phyloP scores from a whole-genome alignment of 1,284 basidiomycete genomes.

The Rhodotorula sp. region DNA sequence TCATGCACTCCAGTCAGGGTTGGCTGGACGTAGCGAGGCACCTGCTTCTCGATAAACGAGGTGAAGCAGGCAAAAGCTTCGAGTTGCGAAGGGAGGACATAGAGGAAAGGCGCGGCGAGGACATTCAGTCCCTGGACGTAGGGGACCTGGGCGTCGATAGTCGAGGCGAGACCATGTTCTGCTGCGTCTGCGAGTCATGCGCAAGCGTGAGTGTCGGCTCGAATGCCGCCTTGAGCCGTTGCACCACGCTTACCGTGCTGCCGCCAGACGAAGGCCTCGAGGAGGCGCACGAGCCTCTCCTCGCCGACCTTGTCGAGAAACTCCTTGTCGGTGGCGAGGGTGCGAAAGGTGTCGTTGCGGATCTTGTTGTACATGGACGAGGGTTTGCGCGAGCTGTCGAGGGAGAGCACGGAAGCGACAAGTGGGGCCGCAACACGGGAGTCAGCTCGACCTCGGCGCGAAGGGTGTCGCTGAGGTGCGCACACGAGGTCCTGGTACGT shows the following conservation, averaged over 20 bases:
- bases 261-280: constrained; percentile 97
- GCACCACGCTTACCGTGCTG: constrained; percentile 64
- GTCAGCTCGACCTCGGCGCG: not conserved
- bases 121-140: constrained; percentile 66
- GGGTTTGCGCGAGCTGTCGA: constrained; percentile 25
- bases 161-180: not conserved
- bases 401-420: not conserved
- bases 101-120: constrained; percentile 92
- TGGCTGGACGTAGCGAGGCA: constrained; percentile 92
- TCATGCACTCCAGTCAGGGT: constrained; percentile 91
- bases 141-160: constrained; percentile 13
- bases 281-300: constrained; percentile 89
- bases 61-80: constrained; percentile 96
- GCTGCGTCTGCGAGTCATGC: not conserved
- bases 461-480: constrained; percentile 58
- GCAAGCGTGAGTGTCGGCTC: not conserved
- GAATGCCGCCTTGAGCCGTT: not conserved
- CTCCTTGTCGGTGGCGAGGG: constrained; percentile 87
- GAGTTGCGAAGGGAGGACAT: constrained; percentile 90
- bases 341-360: constrained; percentile 65
- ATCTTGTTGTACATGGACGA: constrained; percentile 51
- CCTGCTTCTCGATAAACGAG: constrained; percentile 88
- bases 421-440: not conserved
- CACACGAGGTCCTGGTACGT: constrained; percentile 78
- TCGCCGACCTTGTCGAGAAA: constrained; percentile 94